phyloP scores from a whole-genome alignment of 179 eudicot species.

The Silene vulgaris region DNA sequence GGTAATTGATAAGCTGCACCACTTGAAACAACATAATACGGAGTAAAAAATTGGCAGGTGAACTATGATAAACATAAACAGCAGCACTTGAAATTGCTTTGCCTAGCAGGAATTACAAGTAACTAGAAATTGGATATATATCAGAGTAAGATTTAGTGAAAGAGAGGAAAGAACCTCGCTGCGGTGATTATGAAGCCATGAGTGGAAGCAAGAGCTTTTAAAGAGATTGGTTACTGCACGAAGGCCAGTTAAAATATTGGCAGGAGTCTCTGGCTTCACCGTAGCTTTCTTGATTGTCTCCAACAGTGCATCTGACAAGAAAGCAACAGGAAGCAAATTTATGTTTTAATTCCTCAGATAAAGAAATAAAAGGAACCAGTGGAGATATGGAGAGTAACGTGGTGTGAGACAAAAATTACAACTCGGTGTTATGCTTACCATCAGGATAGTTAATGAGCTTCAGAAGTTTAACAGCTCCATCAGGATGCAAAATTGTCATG shows the following conservation, averaged over 20 bases:
- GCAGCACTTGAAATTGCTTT: background rate
- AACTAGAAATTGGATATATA: background rate
- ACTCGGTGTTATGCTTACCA: constrained; percentile 39
- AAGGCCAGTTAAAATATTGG: constrained; percentile 71
- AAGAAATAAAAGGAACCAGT: background rate
- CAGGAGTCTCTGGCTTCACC: constrained; percentile 47
- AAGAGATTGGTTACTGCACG: constrained; percentile 75
- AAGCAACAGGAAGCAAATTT: background rate
- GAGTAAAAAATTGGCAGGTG: background rate
- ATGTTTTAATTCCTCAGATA: background rate
- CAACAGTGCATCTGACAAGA: constrained; percentile 47
- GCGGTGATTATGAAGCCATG: constrained; percentile 69
- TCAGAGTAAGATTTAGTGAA: background rate
- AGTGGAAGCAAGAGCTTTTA: constrained; percentile 52
- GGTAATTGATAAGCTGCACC: background rate
- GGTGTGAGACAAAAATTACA: background rate
- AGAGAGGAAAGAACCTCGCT: constrained; percentile 55
- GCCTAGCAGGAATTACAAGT: background rate
- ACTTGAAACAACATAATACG: background rate
- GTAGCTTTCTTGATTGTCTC: constrained; percentile 66
- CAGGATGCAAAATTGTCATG: constrained; percentile 85
- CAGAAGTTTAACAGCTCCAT: constrained; percentile 67
- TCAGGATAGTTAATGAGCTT: constrained; percentile 46
- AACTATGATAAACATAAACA: constrained; percentile 6
- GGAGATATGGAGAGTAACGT: background rate